Evolutionary conservation across 331 rosid genomes (phyloP).

Genomic region (Quercus phellos): DNA sequence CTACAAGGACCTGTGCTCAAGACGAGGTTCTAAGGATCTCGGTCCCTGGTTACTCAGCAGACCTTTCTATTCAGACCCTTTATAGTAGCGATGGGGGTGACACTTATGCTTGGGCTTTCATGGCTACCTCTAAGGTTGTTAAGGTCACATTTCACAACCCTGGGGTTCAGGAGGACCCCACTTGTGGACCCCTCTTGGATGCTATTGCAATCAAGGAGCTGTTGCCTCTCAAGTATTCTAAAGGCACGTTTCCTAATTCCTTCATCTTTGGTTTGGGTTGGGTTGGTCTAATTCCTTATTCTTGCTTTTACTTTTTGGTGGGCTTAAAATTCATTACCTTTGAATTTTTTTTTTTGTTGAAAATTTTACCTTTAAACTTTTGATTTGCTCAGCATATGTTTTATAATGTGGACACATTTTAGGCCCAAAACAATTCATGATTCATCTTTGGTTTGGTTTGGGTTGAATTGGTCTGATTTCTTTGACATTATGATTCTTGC

Average conservation of each 20-base stretch:
- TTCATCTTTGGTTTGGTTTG: background rate
- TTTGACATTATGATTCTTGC: too few species aligned
- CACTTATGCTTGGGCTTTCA: conserved; percentile 44
- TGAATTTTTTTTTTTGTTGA: too few species aligned
- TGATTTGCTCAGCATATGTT: too few species aligned
- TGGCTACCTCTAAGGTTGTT: conserved; percentile 15
- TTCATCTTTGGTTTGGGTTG: background rate
- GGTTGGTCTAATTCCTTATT: too few species aligned
- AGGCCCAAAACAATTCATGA: too few species aligned
- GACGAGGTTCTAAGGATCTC: conserved; percentile 36
- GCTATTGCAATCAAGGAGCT: conserved; percentile 44
- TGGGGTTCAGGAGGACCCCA: conserved; percentile 50
- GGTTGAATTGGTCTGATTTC: background rate
- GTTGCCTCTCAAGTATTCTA: conserved; percentile 1
- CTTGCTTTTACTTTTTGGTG: too few species aligned
- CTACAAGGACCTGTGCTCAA: conserved; percentile 56
- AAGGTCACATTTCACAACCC: conserved; percentile 43
- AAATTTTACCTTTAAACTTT: too few species aligned
- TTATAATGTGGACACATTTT: too few species aligned
- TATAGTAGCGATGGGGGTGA: conserved; percentile 47
- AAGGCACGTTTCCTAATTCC: conserved; percentile 17
- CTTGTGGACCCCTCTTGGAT: conserved; percentile 60
- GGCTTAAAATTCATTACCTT: too few species aligned
- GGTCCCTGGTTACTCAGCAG: conserved; percentile 14
- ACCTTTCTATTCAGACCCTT: conserved; percentile 41